A percentile compares a stretch with the other conserved stretches of the same genome.
phyloP scores from a whole-genome alignment of 306 rosid species.

The Vigna trinervia region DNA sequence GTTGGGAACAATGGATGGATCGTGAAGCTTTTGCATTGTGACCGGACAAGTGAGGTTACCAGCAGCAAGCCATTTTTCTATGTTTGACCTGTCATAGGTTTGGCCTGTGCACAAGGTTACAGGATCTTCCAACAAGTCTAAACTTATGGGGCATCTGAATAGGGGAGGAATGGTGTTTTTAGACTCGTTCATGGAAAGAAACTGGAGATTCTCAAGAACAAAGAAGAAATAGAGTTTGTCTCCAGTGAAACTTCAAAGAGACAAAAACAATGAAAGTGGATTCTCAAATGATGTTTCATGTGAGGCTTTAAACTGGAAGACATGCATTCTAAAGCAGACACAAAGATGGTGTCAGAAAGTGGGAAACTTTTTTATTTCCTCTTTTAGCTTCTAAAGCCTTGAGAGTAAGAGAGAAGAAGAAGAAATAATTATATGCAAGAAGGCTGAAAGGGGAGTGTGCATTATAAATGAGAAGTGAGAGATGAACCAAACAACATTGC shows the following conservation, averaged over 20 bases:
- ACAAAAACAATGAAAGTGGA: conserved; percentile 13
- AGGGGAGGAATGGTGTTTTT: conserved; percentile 67
- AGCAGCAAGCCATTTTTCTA: conserved; percentile 72
- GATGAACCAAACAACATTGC: conserved; percentile 33
- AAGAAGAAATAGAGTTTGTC: conserved; percentile 10
- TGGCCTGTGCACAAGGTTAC: conserved; percentile 88
- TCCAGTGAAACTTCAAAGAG: background rate
- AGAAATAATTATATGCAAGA: conserved; percentile 1
- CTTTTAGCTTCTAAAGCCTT: conserved; percentile 38
- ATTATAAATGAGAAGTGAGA: conserved; percentile 6
- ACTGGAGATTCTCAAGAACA: conserved; percentile 33
- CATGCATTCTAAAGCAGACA: conserved; percentile 14
- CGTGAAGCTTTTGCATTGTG: conserved; percentile 91
- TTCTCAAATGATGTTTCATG: background rate
- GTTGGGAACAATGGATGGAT: conserved; percentile 78
- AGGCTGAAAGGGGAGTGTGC: conserved; percentile 12
- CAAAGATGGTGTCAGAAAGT: conserved; percentile 41
- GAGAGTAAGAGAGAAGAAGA: conserved; percentile 25
- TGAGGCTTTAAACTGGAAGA: conserved; percentile 18
- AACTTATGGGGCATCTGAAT: conserved; percentile 85
- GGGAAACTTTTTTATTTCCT: background rate
- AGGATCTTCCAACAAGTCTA: conserved; percentile 86
- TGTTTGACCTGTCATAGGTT: conserved; percentile 85
- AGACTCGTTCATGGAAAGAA: conserved; percentile 58
- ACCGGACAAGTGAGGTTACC: conserved; percentile 94